Base-by-base conservation (phyloP, 2,329 filamentous ascomycete species). In the Pleoardoris graminearum region DNA sequence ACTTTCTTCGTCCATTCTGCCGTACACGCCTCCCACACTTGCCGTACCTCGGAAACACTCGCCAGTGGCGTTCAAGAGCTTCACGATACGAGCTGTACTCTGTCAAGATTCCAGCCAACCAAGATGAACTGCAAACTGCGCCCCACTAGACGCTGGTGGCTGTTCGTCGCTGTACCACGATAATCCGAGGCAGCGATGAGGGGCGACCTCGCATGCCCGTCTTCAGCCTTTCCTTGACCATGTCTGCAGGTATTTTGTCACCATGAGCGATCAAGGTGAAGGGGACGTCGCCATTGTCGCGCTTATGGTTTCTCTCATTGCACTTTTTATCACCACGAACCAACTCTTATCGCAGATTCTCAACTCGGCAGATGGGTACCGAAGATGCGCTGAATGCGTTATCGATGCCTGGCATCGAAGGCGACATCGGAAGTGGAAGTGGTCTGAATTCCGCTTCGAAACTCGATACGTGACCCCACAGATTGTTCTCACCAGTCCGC, bases 301-400 rank as follows among this genome's bases (percentile, higher is more conserved):
- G 10, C 48, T 54, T 16, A 38, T 48, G 30, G 37, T 54, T 3
- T 50, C 52, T 21, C 35, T 54, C 6, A 48, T 51, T 7, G 47
- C 48, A 14, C 43, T 54, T n/a, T 3, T 51, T 22, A n/a, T 51
- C 25, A 48, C 52, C 1, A 10, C 17, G 19, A 51, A 44, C 30
- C 52, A 54, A 22, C 43, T 54, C 3, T 42, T 54, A 7, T 22
- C 42, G 7, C 47, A 54, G 37, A 16, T 54, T 3, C 36, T 51
- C 43, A 44, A 29, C n/a, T 51, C 52, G 3, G 52, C 52, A 19
- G 48, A 54, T 16, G 52, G 52, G 4, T 54, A 54, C 25, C 41
- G 52, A 10, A 44, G 48, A 23, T 54, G 48, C 37, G 12, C 32
- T 19, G 47, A 48, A 38, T 50, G 48, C 3, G 52, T 51, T 37